These are phyloP conservation scores for Blumeria hordei DNA, from an alignment of 2,329 filamentous ascomycete genomes.

Conservation along the genomic window DNA sequence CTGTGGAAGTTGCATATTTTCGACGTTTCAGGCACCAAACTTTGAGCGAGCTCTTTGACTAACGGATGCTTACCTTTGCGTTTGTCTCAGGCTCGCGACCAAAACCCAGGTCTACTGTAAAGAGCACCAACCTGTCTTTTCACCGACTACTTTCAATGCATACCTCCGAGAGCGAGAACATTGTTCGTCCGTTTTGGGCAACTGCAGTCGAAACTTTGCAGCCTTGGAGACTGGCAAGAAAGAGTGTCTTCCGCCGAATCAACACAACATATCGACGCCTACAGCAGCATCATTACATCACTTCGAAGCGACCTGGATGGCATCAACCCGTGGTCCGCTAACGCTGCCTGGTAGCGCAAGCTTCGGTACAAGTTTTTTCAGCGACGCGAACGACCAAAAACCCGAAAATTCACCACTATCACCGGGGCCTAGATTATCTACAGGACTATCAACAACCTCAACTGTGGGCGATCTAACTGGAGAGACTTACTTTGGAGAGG, in stretches of 20 bases:
- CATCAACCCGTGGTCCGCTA: slow-evolving; percentile 13
- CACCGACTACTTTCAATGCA: slow-evolving; percentile 8
- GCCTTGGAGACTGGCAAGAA: slow-evolving; percentile 29
- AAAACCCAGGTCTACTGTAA: slow-evolving; percentile 14
- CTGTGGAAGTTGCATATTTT: neutral
- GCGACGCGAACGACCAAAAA: slow-evolving; percentile 51
- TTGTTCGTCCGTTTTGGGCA: slow-evolving; percentile 28
- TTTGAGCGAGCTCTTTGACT: slow-evolving; percentile 13
- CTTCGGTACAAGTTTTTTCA: slow-evolving; percentile 38
- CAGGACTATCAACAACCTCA: slow-evolving; percentile 17
- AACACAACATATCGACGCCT: slow-evolving; percentile 32
- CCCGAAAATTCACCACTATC: slow-evolving; percentile 43
- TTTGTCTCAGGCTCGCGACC: slow-evolving; percentile 12
- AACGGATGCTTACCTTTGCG: slow-evolving; percentile 14
- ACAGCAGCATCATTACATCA: slow-evolving; percentile 19
- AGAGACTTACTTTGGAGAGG: slow-evolving; percentile 41
- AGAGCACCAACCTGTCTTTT: slow-evolving; percentile 9
- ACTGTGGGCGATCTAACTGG: slow-evolving; percentile 29
- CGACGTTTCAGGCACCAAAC: slow-evolving; percentile 3
- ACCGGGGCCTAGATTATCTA: slow-evolving; percentile 17
- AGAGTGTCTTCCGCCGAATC: slow-evolving; percentile 29
- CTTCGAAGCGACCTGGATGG: slow-evolving; percentile 31
- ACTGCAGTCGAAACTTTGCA: slow-evolving; percentile 48
- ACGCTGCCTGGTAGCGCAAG: slow-evolving; percentile 10
- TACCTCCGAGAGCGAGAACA: slow-evolving; percentile 10